These are phyloP conservation scores for Ophiostoma ulmi DNA, from an alignment of 2,329 filamentous ascomycete species.

Conservation along the genomic window DNA sequence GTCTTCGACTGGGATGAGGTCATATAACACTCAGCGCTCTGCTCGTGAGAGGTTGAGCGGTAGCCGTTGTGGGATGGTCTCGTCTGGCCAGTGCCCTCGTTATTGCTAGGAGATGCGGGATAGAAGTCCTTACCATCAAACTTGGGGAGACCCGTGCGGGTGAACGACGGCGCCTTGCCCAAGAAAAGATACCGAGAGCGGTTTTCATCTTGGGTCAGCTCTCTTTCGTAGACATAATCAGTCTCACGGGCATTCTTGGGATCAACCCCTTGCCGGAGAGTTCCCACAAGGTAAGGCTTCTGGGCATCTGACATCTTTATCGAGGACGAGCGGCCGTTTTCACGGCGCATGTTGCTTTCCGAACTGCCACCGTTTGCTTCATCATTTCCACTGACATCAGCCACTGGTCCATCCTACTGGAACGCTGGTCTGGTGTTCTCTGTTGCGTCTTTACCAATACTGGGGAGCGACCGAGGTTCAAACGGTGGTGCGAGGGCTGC, in stretches of 20 bases:
- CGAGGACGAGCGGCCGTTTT: slow-evolving; percentile 20
- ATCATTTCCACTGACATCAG: slow-evolving; percentile 3
- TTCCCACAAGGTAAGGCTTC: slow-evolving; percentile 53
- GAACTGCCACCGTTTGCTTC: background rate
- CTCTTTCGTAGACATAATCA: slow-evolving; percentile 52
- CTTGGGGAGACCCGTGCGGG: slow-evolving; percentile 52
- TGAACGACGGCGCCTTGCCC: slow-evolving; percentile 50
- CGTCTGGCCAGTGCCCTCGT: background rate
- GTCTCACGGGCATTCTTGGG: slow-evolving; percentile 39
- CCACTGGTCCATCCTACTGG: slow-evolving; percentile 20
- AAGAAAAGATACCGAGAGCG: slow-evolving; percentile 57
- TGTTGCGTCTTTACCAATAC: background rate
- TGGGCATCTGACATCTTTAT: slow-evolving; percentile 24
- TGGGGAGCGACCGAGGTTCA: slow-evolving; percentile 37
- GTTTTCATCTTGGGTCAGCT: slow-evolving; percentile 55
- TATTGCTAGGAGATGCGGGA: slow-evolving; percentile 45
- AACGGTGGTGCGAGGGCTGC: slow-evolving; percentile 49
- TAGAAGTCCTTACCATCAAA: slow-evolving; percentile 64
- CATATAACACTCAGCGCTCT: background rate
- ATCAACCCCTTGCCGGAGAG: slow-evolving; percentile 42
- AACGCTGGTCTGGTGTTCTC: background rate
- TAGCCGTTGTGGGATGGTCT: background rate
- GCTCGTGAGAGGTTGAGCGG: background rate
- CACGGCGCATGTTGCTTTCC: background rate
- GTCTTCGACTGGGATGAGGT: background rate